Evolutionary conservation across 345 rosid species (phyloP), one percentile per base, ranked within the genome.

Genomic region (Syzygium jambos): DNA sequence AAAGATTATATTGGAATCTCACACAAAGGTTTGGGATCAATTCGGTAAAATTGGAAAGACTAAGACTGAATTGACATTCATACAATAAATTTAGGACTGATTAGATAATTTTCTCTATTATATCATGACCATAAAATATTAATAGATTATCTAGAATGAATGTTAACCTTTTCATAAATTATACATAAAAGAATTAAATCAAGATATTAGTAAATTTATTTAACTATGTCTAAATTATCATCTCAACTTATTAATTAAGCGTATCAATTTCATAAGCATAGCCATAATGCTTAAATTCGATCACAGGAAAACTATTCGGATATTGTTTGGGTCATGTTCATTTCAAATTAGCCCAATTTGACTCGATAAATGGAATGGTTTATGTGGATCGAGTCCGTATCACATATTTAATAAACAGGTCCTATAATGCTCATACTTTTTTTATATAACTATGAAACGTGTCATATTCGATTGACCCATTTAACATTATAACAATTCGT

Each of bases 41-140:
- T 30, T 30, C 3, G 9, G 1, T 2, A 65, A 65, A 34, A 68
- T 30, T 12, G 8, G 22, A 68, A 68, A 30, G 3, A 8, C 29
- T 61, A 3, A 14, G 0, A 61, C 10, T 14, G 2, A 61, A 61
- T 3, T 0, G 0, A 9, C 43, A 68, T 68, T 0, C 0, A 7
- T 65, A 65, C 11, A 0, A 5, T 68, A 17, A 11, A 10, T 68
- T 65, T 16, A 68, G 23, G 5, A 0, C 2, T 3, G 38, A 68
- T 30, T 30, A 3, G 17, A 30, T 8, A 30, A 68, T 30, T 68
- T 68, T 22, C 38, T 68, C 0, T 30, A 63, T 7, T 63, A 21
- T 29, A 63, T 63, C 16, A 29, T 29, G 5, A n/a, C 2, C 77
- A 63, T 63, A 63, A 29, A 61, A n/a, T 30, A 65, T 30, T 30